Percentiles rank a stretch among this genome's conserved stretches.
Conservation (phyloP, 495 filamentous ascomycete species). For the Acidomyces sp. region DNA sequence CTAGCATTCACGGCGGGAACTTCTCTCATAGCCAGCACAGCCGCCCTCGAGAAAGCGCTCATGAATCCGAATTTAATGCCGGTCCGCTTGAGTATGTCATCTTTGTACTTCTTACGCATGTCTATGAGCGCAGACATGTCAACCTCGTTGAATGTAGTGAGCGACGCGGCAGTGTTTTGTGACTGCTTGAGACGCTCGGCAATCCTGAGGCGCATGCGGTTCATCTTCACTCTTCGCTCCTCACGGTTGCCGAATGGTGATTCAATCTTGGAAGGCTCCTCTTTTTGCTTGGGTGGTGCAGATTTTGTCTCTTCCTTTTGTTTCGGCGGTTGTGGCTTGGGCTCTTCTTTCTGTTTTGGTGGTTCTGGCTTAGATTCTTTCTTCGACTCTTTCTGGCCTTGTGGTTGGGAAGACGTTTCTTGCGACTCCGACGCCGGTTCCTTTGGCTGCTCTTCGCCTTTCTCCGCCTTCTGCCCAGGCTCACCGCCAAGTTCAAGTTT, state of each 20-base stretch:
- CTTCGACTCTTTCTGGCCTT: slow-evolving; percentile 27
- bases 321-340: slow-evolving; percentile 33
- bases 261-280: slow-evolving; percentile 35
- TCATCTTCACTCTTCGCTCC: slow-evolving; percentile 96
- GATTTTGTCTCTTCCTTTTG: slow-evolving; percentile 29
- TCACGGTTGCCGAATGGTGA: slow-evolving; percentile 59
- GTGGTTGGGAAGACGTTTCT: slow-evolving; percentile 42
- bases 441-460: slow-evolving; percentile 43
- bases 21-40: slow-evolving; percentile 84
- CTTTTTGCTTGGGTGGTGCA: slow-evolving; percentile 1
- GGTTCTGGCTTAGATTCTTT: slow-evolving; percentile 31
- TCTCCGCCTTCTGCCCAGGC: slow-evolving; percentile 40
- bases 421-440: slow-evolving; percentile 45
- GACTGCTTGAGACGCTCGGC: slow-evolving; percentile 97
- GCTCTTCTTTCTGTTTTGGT: slow-evolving; percentile 32
- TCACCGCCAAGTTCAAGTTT: slow-evolving; percentile 68
- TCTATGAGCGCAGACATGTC: slow-evolving; percentile 99
- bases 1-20: slow-evolving; percentile 94
- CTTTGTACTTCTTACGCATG: slow-evolving; percentile 92
- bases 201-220: slow-evolving; percentile 94
- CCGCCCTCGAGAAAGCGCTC: slow-evolving; percentile 90
- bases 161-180: slow-evolving; percentile 92
- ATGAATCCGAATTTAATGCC: slow-evolving; percentile 98
- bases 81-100: slow-evolving; percentile 86
- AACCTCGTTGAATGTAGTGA: slow-evolving; percentile 98